Evolutionary conservation across 2,329 filamentous ascomycete species (phyloP).

Genomic region (Neoscytalidium dimidiatum): DNA sequence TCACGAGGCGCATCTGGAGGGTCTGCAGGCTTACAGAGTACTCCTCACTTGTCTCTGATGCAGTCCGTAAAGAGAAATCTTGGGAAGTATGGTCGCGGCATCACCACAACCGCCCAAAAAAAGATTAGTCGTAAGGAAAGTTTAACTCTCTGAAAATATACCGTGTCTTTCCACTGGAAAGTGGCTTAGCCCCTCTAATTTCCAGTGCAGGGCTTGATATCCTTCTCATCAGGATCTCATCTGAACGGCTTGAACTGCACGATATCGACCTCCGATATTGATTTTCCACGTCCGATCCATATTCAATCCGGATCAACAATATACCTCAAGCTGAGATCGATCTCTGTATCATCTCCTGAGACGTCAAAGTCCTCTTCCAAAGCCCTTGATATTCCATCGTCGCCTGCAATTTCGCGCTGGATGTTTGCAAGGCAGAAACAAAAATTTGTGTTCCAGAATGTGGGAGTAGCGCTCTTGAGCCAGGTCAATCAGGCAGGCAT

Average conservation of each 20-base stretch:
- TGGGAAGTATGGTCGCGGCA: neutral
- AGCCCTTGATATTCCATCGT: slow-evolving; percentile 20
- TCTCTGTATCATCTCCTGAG: neutral
- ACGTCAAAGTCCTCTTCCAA: slow-evolving; percentile 18
- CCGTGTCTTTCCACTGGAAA: slow-evolving; percentile 32
- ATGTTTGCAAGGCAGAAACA: slow-evolving; percentile 4
- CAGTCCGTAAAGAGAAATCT: neutral
- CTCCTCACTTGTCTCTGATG: no score
- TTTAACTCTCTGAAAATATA: no score
- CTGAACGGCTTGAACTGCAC: slow-evolving; percentile 21
- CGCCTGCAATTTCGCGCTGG: slow-evolving; percentile 9
- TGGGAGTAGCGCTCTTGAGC: slow-evolving; percentile 23
- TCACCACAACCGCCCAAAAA: slow-evolving; percentile 13
- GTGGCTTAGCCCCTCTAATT: slow-evolving; percentile 28
- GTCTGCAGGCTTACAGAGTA: no score
- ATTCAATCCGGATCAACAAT: neutral
- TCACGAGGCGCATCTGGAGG: no score
- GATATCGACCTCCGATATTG: neutral
- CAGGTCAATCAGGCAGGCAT: neutral
- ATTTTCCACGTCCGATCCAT: neutral
- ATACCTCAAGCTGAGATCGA: neutral
- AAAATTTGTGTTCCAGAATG: slow-evolving; percentile 28
- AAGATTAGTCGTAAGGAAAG: no score
- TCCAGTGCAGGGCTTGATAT: slow-evolving; percentile 30
- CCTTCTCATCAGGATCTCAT: slow-evolving; percentile 30